Evolutionary conservation across 2,329 filamentous ascomycete genomes (phyloP).

Genomic region (Phoma sp.): DNA sequence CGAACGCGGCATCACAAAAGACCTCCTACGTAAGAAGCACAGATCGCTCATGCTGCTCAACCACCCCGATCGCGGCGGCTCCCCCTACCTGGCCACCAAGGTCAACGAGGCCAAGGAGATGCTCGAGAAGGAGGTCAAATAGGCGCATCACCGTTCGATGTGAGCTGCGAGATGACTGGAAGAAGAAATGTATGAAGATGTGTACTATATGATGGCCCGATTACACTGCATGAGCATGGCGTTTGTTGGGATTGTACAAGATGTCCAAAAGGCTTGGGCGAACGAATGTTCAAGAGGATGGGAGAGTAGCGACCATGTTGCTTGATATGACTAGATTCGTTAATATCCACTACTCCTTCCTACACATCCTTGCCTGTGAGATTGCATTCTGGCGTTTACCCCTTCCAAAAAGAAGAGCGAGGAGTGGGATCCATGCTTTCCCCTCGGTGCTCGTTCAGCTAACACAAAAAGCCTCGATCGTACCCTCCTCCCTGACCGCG

Average conservation of each 20-base stretch:
- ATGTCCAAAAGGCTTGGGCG: neutral
- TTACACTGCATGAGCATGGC: slow-evolving; percentile 31
- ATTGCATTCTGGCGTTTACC: too few relatives aligned
- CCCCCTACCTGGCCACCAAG: slow-evolving; percentile 95
- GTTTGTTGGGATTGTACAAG: slow-evolving; percentile 19
- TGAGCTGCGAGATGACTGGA: neutral
- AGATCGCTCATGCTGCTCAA: slow-evolving; percentile 95
- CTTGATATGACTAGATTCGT: neutral
- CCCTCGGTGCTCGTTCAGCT: too few relatives aligned
- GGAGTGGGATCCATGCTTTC: too few relatives aligned
- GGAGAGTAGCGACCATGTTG: neutral
- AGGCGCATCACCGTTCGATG: neutral
- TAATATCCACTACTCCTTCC: neutral
- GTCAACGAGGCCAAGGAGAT: slow-evolving; percentile 99
- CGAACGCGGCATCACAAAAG: slow-evolving; percentile 85
- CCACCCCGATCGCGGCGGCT: slow-evolving; percentile 96
- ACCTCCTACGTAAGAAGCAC: slow-evolving; percentile 94
- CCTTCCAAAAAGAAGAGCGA: too few relatives aligned
- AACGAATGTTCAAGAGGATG: neutral
- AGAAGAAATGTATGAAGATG: slow-evolving; percentile 23
- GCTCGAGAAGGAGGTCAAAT: slow-evolving; percentile 72
- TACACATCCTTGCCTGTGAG: neutral
- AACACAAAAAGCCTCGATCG: too few relatives aligned
- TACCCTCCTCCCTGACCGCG: too few relatives aligned
- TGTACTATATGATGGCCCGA: slow-evolving; percentile 31